Evolutionary conservation across 768 basidiomycete species (phyloP), one percentile per base, ranked within the genome.

Genomic region (Mycena maculata): DNA sequence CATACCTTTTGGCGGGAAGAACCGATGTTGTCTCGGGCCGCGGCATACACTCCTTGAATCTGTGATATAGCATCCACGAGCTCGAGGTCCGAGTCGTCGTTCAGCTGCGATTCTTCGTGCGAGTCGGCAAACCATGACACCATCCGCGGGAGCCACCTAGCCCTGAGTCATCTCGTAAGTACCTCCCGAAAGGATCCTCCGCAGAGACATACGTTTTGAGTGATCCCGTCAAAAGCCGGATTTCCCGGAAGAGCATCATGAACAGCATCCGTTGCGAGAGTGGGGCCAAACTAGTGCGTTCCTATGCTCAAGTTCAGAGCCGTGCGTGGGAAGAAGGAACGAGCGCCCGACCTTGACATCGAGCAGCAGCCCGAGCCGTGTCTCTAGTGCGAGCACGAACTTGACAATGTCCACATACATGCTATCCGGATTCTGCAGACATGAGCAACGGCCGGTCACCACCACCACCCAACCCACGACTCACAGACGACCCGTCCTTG

Each of bases 141-240:
- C 20, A 82, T 73, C 39, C 78, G 80, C 16, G 79, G 49, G 39
- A 89, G 71, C 87, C 87, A 89, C 6, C 80, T 61, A n/a, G 82
- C 81, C 53, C 86, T 85, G 31, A 63, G 55, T 18, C 49, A n/a
- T 63, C 45, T 36, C 13, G 41, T 57, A 47, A 49, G 36, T 10
- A 28, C 28, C 45, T 13, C 27, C 13, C 23, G 44, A 25, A 63
- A 45, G 56, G 16, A 54, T n/a, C 22, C 10, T n/a, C 23, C 10
- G 16, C 53, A 30, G 49, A n/a, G 38, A 38, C 28, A 75, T 76
- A 92, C 91, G 83, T 75, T 76, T 90, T 92, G 28, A 90, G 74
- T 0, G 91, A 91, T 53, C 86, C 83, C 1, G 87, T 89, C 8
- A 90, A 71, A 7, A 91, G 77, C 56, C 92, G 80, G 38, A 92